Evolutionary conservation across 1,284 basidiomycete genomes (phyloP), one percentile per base, ranked within the genome.

Genomic region (Papiliotrema flavescens): DNA sequence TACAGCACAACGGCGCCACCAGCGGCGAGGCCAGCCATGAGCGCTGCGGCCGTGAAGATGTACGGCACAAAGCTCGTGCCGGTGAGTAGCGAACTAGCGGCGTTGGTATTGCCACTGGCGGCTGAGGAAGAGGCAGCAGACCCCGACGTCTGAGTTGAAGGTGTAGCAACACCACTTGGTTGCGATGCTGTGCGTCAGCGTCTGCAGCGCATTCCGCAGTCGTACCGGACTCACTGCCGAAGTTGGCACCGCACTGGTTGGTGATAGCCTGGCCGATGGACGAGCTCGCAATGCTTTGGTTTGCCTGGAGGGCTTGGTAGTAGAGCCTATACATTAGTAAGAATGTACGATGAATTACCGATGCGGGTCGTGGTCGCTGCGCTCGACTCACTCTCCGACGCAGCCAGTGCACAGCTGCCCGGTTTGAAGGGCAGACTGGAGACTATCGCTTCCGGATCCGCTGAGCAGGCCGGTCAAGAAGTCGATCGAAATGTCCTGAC

Each of bases 341-440:
- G 32, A n/a, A n/a, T n/a, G n/a, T n/a, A n/a, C n/a, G n/a, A n/a
- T n/a, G n/a, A n/a, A n/a, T n/a, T n/a, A n/a, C n/a, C n/a, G n/a
- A n/a, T n/a, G n/a, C 49, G 45, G 35, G 20, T n/a, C 53, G 9
- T 17, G 34, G 42, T 15, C 6, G 20, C 22, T 26, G 20, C 11
- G 28, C 34, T 22, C 15, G 34, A 37, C 68, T 61, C 52, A 71
- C 61, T 57, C 66, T 39, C 59, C 49, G 20, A 66, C 66, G 56
- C 74, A 74, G 32, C 64, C 64, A 5, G 73, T 74, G 57, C 74
- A 76, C 23, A 76, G 61, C 11, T 63, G 50, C 17, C 66, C 69
- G n/a, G 56, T 50, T 32, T 42, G 44, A 24, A 67, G 45, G 23
- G 60, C 54, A n/a, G 37, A 28, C n/a, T 40, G 19, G 20, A 75